Percentiles rank a stretch among this genome's conserved stretches.
These are phyloP conservation scores for Orbilia blumenaviensis DNA, from an alignment of 2,329 filamentous ascomycete genomes.

Conservation along the genomic window DNA sequence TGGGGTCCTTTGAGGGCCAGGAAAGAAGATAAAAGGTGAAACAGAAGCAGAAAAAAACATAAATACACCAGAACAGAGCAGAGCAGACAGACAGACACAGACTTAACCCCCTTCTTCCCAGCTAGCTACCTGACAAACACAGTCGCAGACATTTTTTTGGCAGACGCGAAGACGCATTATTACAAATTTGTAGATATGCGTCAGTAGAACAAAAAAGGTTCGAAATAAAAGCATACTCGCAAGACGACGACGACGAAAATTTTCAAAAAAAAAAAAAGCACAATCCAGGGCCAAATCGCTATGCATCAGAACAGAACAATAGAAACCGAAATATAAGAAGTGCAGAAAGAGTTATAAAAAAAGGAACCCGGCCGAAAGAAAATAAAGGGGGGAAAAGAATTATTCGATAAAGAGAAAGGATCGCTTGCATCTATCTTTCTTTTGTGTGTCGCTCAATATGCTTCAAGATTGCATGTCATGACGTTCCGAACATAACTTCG, in stretches of 20 bases:
- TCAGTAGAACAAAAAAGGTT: not conserved
- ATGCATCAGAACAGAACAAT: slow-evolving; percentile 43
- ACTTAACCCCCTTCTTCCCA: no score
- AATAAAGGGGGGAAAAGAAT: no score
- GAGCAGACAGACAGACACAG: not conserved
- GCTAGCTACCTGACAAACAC: not conserved
- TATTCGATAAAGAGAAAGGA: not conserved
- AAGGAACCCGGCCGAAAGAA: slow-evolving; percentile 2
- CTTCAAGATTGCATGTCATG: slow-evolving; percentile 42
- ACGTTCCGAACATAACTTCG: slow-evolving; percentile 48
- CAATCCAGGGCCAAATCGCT: slow-evolving; percentile 49
- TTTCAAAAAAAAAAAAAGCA: slow-evolving; percentile 17
- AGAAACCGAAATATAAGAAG: not conserved
- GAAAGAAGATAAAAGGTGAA: not conserved
- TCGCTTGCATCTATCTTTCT: slow-evolving; percentile 43
- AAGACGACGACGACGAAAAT: no score
- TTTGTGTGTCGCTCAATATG: slow-evolving; percentile 36
- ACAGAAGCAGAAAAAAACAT: not conserved
- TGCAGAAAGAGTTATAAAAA: no score
- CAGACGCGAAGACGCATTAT: slow-evolving; percentile 40
- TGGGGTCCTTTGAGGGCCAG: not conserved
- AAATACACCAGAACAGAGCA: not conserved
- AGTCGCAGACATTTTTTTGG: slow-evolving; percentile 29
- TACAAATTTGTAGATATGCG: slow-evolving; percentile 46
- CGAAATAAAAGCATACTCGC: not conserved